A percentile compares a stretch with the other conserved stretches of the same genome.
Conservation (phyloP, 2,329 filamentous ascomycete genomes). For the Oidium heveae region DNA sequence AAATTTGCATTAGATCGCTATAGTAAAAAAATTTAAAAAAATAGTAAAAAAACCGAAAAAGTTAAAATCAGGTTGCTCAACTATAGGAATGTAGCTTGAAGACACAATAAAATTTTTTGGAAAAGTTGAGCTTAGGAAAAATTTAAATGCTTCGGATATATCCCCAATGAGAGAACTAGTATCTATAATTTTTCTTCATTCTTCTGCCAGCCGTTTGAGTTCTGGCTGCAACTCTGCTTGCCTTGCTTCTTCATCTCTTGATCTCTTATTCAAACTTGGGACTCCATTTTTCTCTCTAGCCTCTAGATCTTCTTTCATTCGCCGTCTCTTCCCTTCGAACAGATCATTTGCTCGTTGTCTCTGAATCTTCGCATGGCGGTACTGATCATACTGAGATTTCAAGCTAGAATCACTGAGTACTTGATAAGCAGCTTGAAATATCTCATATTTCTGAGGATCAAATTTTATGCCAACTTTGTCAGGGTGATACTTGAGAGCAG, state of each 20-base stretch:
- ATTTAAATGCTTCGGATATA: no score
- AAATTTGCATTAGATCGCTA: no score
- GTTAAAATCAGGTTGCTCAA: no score
- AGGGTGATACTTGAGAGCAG: conserved; percentile 75
- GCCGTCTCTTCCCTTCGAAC: conserved; percentile 45
- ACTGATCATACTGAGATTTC: conserved; percentile 54
- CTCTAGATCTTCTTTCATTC: conserved; percentile 73
- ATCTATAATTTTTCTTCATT: conserved; percentile 25
- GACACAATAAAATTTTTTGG: no score
- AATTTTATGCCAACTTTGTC: conserved; percentile 62
- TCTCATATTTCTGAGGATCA: conserved; percentile 62
- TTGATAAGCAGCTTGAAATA: conserved; percentile 66
- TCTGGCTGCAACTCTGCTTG: conserved; percentile 23
- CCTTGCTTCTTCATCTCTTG: conserved; percentile 24
- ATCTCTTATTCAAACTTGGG: conserved; percentile 29
- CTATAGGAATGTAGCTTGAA: no score
- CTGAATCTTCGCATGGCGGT: conserved; percentile 43
- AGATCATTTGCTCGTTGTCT: conserved; percentile 45
- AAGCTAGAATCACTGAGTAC: conserved; percentile 47
- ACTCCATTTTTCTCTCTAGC: conserved; percentile 34
- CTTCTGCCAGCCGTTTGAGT: conserved; percentile 25
- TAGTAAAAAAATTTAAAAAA: no score
- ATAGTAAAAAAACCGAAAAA: no score
- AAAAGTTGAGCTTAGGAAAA: no score
- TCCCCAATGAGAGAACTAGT: no score